A percentile compares a stretch with the other conserved stretches of the same genome.
These are phyloP conservation scores for Rhizophagus sp. DNA, from an alignment of 192 early-diverging fungal species.

Conservation along the genomic window DNA sequence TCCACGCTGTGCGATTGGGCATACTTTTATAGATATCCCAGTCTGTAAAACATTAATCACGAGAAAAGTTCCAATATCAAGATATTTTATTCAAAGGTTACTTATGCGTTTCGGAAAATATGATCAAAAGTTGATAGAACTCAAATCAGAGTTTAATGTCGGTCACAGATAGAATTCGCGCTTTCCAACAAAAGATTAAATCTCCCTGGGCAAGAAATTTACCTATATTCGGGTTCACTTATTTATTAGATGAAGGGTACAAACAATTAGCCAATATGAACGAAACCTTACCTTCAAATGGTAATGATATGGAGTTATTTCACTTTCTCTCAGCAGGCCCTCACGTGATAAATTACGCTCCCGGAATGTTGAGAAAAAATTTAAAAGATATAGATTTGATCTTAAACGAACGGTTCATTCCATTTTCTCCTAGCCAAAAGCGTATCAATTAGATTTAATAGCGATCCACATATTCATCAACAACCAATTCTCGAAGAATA, in stretches of 20 bases:
- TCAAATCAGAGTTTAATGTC: too few species aligned
- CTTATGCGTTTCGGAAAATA: neutral
- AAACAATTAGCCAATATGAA: neutral
- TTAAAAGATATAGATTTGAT: too few species aligned
- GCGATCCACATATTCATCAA: constrained; percentile 1
- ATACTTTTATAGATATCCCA: too few species aligned
- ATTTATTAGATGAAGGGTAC: too few species aligned
- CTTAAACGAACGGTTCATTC: neutral
- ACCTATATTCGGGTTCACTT: too few species aligned
- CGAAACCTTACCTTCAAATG: neutral
- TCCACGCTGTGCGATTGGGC: too few species aligned
- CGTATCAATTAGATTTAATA: neutral
- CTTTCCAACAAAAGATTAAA: too few species aligned
- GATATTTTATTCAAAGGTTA: constrained; percentile 21
- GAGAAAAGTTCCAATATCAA: neutral
- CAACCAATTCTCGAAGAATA: neutral
- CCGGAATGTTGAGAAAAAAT: neutral
- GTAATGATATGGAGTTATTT: neutral
- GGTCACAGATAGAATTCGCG: too few species aligned
- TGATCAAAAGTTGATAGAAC: too few species aligned
- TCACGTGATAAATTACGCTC: neutral
- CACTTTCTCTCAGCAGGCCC: constrained; percentile 1
- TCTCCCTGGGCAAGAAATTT: too few species aligned
- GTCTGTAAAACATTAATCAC: neutral
- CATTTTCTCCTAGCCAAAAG: too few species aligned